phyloP scores from a whole-genome alignment of 495 filamentous ascomycete species.

The Lentithecium fluviatile region DNA sequence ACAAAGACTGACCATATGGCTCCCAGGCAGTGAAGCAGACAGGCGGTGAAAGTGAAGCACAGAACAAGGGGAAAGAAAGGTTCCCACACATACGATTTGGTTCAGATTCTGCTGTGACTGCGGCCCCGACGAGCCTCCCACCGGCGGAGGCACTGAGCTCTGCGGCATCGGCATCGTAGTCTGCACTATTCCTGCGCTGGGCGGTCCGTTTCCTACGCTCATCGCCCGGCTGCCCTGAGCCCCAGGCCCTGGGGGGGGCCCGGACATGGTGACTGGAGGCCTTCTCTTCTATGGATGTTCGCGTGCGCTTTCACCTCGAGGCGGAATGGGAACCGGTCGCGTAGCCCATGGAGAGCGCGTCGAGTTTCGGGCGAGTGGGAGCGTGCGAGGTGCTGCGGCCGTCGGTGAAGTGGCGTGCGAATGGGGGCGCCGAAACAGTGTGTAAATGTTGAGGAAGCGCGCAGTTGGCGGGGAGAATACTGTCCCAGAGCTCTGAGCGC shows the following conservation, averaged over 20 bases:
- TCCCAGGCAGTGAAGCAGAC: too few species aligned
- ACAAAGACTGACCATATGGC: too few species aligned
- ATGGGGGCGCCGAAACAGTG: not conserved
- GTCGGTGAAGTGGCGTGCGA: not conserved
- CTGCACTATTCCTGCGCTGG: constrained; percentile 56
- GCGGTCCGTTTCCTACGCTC: constrained; percentile 37
- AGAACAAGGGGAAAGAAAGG: constrained; percentile 2
- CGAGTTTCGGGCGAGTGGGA: not conserved
- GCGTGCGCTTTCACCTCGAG: constrained; percentile 16
- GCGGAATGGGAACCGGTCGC: not conserved
- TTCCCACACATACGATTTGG: constrained; percentile 74
- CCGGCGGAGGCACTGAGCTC: constrained; percentile 39
- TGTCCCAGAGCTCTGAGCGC: too few species aligned
- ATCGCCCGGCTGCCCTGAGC: constrained; percentile 29
- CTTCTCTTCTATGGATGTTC: not conserved
- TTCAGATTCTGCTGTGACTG: constrained; percentile 88
- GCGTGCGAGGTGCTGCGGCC: not conserved
- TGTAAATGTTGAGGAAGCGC: not conserved
- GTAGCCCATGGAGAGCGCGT: not conserved
- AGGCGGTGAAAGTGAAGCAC: not conserved
- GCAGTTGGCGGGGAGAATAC: not conserved
- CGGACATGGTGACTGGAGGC: constrained; percentile 31
- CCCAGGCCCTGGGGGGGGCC: constrained; percentile 27
- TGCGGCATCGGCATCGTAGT: constrained; percentile 46
- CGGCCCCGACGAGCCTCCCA: constrained; percentile 48